Evolutionary conservation across 768 basidiomycete genomes (phyloP), one percentile per base, ranked within the genome.

Genomic region (Daedaleopsis nitida): DNA sequence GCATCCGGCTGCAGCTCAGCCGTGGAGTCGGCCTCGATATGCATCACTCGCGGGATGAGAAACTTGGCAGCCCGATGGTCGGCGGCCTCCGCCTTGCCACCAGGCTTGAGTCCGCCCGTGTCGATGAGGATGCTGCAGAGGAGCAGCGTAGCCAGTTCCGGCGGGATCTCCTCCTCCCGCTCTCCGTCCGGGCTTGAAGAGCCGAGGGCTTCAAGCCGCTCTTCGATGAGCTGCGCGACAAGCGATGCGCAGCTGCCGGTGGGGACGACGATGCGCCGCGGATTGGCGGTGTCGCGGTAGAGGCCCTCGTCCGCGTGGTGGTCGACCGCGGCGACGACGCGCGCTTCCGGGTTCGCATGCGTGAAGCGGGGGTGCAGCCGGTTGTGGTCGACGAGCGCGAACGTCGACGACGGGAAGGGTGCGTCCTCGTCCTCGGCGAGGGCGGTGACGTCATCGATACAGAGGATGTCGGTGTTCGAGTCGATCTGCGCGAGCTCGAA

Each of bases 371-470:
- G 67, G 27, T 73, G 75, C 21, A 97, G 81, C 8, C 79, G 78
- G 69, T 98, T 99, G 74, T 98, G 96, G 73, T 99, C 97, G 47
- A 98, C 94, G 17, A 99, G 81, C 0, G 86, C 91, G 68, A 92
- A 92, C 7, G 75, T 78, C 16, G 79, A 78, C 6, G 83, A 84
- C 0, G 84, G 83, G 60, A 81, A 80, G 1, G 81, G 73, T 48
- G 72, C 57, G n/a, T 78, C 67, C 9, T 72, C 4, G 39, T 42
- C 5, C 2, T 43, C 32, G 49, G 37, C 65, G 49, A 39, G 49
- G 39, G 65, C 0, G 82, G 76, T n/a, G 27, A 94, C 58, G 66
- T 96, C 92, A 58, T 84, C 83, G 19, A 87, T 72, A 59, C 86
- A 87, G 32, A 96, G 79, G 2, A 96, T 78, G 58, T 86, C 79